phyloP scores from a whole-genome alignment of 176 grass and related monocot genomes.

The sorghum (Sorghum bicolor) region DNA sequence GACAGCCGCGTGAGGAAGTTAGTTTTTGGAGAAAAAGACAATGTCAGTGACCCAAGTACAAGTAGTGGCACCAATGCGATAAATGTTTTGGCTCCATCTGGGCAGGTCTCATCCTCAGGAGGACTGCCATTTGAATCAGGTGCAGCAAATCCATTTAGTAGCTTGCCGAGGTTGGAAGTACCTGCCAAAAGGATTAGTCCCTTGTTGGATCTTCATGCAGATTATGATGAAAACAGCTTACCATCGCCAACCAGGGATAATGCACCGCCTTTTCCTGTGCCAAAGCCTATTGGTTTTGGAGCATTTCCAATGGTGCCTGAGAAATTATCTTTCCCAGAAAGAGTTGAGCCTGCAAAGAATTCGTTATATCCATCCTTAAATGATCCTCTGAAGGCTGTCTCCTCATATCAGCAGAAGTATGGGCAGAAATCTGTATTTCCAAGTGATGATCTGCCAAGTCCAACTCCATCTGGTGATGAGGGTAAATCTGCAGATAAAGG shows the following conservation, averaged over 20 bases:
- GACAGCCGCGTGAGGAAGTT: slow-evolving; percentile 63
- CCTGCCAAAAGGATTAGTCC: slow-evolving; percentile 60
- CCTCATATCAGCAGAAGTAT: slow-evolving; percentile 83
- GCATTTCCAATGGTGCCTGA: slow-evolving; percentile 34
- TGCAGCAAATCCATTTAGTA: slow-evolving; percentile 40
- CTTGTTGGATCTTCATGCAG: slow-evolving; percentile 89
- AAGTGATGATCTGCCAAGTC: slow-evolving; percentile 80
- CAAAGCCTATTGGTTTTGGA: slow-evolving; percentile 62
- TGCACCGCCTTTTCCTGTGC: slow-evolving; percentile 49
- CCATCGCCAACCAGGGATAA: slow-evolving; percentile 80
- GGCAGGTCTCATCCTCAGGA: slow-evolving; percentile 41
- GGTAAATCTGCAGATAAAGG: slow-evolving; percentile 55
- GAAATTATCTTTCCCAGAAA: slow-evolving; percentile 31
- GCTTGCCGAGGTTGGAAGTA: slow-evolving; percentile 52
- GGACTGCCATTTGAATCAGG: slow-evolving; percentile 27
- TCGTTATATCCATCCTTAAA: slow-evolving; percentile 48
- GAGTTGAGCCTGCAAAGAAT: slow-evolving; percentile 23
- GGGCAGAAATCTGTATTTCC: slow-evolving; percentile 50
- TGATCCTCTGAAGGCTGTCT: slow-evolving; percentile 89
- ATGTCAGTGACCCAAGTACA: slow-evolving; percentile 8
- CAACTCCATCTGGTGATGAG: slow-evolving; percentile 80
- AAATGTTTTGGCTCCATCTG: slow-evolving; percentile 27
- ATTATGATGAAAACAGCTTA: slow-evolving; percentile 92
- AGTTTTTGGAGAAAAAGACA: slow-evolving; percentile 66
- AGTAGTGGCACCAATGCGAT: slow-evolving; percentile 10